Evolutionary conservation across 106 monocot genomes (phyloP), one percentile per base, ranked within the genome.

Genomic region (Acorus calamus): DNA sequence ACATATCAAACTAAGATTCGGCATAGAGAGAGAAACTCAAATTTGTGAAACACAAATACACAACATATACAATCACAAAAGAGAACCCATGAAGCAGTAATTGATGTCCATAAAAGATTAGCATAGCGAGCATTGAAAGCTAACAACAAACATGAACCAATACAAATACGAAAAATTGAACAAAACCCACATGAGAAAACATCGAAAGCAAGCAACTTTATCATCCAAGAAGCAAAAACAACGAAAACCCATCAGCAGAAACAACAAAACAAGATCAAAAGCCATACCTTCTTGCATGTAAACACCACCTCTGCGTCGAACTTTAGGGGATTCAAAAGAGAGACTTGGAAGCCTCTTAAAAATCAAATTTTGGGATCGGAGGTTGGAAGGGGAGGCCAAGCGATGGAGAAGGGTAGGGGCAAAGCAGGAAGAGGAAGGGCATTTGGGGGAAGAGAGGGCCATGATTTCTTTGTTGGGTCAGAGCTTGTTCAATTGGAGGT

Each of bases 401-500:
- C 56, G 10, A 11, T 9, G 11, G 3, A 11, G 28, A 6, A 43
- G 11, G 10, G 56, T 14, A 69, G 63, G 50, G 64, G 69, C 46
- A 59, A 28, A 53, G n/a, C 41, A 56, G 68, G 76, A 66, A 60
- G 69, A 69, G 5, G 28, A 28, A 28, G 76, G 70, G 57, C 71
- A 77, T 61, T 77, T 71, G 9, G 54, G 59, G 71, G 60, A 62
- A 11, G 71, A 55, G 42, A 77, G 49, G 12, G 71, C 71, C 71
- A 77, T 71, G 28, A 28, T 28, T 28, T 28, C 28, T 28, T 28
- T 0, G 28, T 28, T 28, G 28, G 28, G 28, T 28, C 28, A 28
- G 28, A 28, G 28, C 28, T 28, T 28, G 28, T 28, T 28, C 28
- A 28, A 28, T 0, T 28, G 28, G 28, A 28, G 28, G 28, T 0